Base-by-base conservation (phyloP, 2,329 filamentous ascomycete species). In the Fusarium pseudoanthophilum region DNA sequence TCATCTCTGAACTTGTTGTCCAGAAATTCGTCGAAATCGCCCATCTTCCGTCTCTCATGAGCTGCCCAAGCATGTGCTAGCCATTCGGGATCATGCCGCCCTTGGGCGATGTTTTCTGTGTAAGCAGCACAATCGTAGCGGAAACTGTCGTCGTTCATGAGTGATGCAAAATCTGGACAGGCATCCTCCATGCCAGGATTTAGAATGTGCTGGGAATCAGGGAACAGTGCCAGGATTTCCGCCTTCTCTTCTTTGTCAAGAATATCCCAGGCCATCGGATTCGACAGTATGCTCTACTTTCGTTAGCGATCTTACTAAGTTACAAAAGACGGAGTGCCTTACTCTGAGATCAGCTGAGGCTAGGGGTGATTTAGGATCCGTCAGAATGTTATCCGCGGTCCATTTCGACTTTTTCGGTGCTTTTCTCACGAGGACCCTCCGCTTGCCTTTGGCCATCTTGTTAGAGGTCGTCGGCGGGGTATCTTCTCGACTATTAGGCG, bases 51-150 rank as follows among this genome's bases (percentile, higher is more conserved):
- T 75, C 83, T 81, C 60, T 83, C 81, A 68, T 89, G 86, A 1
- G 88, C 88, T 8, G 78, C 77, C 82, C 85, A 89, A 2, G 88
- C 88, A 62, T 86, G 82, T 21, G 77, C 79, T 13, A 90, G 83
- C 88, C 88, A 90, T 20, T 83, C 82, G 4, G 84, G 82, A 71
- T 89, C 87, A 64, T 89, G 86, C 39, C 83, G 84, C 7, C 88
- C 88, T 40, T 81, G 79, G 10, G 77, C 71, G 24, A 90, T 78
- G 69, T 87, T 82, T 39, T 85, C 83, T 36, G 82, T 83, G 75
- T 87, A 87, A 7, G 81, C 81, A 1, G 84, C 82, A 58, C 84
- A 83, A 75, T 86, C 85, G 52, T 85, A 79, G 16, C 86, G 85
- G 74, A 87, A 87, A 71, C 82, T 83, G 72, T 86, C 81, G 75